Base-by-base conservation (phyloP, 2,329 filamentous ascomycete genomes). In the Scorias spongiosa region DNA sequence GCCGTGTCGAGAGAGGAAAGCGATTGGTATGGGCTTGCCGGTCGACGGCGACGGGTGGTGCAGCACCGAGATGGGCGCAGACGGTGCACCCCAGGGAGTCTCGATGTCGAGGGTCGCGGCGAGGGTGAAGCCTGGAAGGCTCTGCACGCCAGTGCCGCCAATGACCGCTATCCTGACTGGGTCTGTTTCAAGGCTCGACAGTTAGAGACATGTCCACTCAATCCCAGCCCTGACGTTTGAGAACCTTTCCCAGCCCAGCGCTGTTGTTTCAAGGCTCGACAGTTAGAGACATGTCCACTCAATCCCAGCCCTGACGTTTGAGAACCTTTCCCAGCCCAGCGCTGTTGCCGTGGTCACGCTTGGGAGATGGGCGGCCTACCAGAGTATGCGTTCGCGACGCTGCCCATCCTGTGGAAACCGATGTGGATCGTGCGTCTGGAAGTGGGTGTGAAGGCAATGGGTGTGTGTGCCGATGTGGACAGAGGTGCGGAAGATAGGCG, bases 1-100 rank as follows among this genome's bases (percentile, higher is more conserved):
- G 52, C 91, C 91, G 66, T 98, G 91, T 39, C 91, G 86, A 49
- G 88, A 86, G 54, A 98, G 77, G 71, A 98, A 98, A 44, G 91
- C 91, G 50, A 98, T 68, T 11, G 76, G 71, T 40, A 77, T 72
- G 7, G 69, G 67, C 53, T 72, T 68, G 54, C 71, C 69, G 42
- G 69, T 76, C 49, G 84, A 77, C 38, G 80, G 77, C 53, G 82
- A 82, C 51, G 78, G 74, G 72, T 95, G 89, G 63, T 88, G 80
- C 57, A 95, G 80, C 66, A 98, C 88, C 51, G 80, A 76, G 66
- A 98, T 89, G 17, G 78, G 76, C 1, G 76, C 78, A 34, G 77
- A 80, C 2, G 91, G 84, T 42, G 69, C 63, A 56, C 91, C 91
- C 91, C 91, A 98, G 29, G 91, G 91, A 9, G 91, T 98, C 34